Base-by-base conservation (phyloP, 2,329 filamentous ascomycete species). In the Epichloe scottii region DNA sequence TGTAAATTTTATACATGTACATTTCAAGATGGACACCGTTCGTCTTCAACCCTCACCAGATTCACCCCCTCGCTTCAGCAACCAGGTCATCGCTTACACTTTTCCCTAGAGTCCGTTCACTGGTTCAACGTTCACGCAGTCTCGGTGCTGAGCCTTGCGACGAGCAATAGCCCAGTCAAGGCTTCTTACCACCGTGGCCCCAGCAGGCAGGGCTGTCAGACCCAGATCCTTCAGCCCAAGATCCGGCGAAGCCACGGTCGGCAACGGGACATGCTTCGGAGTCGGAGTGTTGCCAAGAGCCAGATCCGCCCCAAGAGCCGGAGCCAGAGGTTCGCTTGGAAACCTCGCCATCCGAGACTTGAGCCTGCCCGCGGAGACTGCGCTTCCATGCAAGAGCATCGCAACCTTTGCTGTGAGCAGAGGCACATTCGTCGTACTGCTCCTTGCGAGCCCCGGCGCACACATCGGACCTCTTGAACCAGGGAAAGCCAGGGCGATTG, bases 391-490 rank as follows among this genome's bases (percentile, higher is more conserved):
- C 58, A 23, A 63, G 55, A 43, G 56, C 56, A 58, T 67, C 66
- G 66, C 76, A 78, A 41, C 71, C 69, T 62, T 75, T 60, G 51
- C 71, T 73, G 57, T 79, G 79, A 39, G 71, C 70, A 40, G 60
- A 61, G 23, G 68, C 57, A 60, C 76, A 80, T 50, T 71, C 62
- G 37, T 71, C 59, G 61, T 71, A 76, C 66, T 80, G 77, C 48
- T 67, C 65, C 63, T 73, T 68, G 67, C 77, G 79, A 33, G 77
- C 75, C 55, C 76, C 74, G 48, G 65, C 58, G 60, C 77, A 79
- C 48, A 71, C 77, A 54, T 63, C 60, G 43, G 57, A 53, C 56
- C 64, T 64, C 46, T 64, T 53, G 33, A 49, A 52, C 53, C 70
- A 68, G 12, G 60, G 52, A 62, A 75, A 80, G 19, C 68, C 66